These are phyloP conservation scores for Hyphopichia pseudoburtonii DNA, from an alignment of 1,139 yeast genomes.

Conservation along the genomic window DNA sequence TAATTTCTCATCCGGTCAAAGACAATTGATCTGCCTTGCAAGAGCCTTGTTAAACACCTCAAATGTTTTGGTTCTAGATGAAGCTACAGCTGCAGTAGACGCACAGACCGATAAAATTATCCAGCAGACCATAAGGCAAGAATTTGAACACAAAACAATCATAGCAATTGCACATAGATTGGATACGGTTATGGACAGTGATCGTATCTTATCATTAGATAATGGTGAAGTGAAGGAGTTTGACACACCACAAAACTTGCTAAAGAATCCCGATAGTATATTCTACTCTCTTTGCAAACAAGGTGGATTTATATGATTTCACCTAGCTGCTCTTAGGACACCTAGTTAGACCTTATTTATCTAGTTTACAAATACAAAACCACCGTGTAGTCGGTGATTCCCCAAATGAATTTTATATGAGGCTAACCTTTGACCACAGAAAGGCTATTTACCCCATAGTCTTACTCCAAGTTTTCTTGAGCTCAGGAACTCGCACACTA, in stretches of 20 bases:
- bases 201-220: constrained; percentile 67
- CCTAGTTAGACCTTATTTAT: no score
- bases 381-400: no score
- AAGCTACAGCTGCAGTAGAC: constrained; percentile 87
- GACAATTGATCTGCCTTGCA: constrained; percentile 74
- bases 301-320: constrained; percentile 38
- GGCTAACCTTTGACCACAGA: no score
- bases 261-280: constrained; percentile 41
- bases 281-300: constrained; percentile 54
- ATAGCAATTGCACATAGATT: constrained; percentile 81
- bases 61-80: constrained; percentile 68
- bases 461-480: not conserved
- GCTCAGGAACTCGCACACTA: no score
- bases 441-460: no score
- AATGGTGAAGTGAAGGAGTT: constrained; percentile 68
- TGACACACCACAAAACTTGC: constrained; percentile 57
- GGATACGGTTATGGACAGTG: constrained; percentile 80
- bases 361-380: no score
- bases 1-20: constrained; percentile 74
- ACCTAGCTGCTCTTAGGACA: no score
- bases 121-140: constrained; percentile 68
- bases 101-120: constrained; percentile 73
- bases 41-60: constrained; percentile 65
- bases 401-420: no score
- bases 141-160: constrained; percentile 66